Percentiles rank a stretch among this genome's conserved stretches.
Conservation (phyloP, 441 rosid species). For the Rhodomyrtus psidioides region DNA sequence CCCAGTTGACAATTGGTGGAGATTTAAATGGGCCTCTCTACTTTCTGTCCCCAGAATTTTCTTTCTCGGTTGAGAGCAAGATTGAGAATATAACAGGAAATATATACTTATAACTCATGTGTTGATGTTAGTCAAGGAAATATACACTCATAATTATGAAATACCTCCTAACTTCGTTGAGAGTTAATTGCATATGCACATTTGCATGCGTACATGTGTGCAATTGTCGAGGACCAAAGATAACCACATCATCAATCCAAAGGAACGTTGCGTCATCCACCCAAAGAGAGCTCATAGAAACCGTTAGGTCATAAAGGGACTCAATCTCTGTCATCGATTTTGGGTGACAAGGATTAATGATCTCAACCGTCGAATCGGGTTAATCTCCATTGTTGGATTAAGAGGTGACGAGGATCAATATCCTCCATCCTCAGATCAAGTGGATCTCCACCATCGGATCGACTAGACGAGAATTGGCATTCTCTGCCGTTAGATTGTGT, state of each 20-base stretch:
- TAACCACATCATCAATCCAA: background rate
- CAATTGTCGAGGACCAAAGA: background rate
- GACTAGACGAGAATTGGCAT: background rate
- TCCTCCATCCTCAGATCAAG: background rate
- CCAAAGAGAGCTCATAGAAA: background rate
- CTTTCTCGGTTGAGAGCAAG: background rate
- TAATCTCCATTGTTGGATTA: background rate
- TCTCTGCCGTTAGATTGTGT: background rate
- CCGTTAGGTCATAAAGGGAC: background rate
- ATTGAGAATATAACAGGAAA: background rate
- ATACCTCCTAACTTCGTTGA: background rate
- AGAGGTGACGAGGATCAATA: background rate
- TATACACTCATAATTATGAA: background rate
- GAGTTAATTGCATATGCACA: background rate
- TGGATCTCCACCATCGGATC: background rate
- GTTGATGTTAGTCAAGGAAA: background rate
- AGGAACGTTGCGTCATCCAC: background rate
- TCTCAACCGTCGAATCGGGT: background rate
- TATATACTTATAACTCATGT: background rate
- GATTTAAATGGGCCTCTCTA: no score
- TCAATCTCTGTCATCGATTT: fast-evolving
- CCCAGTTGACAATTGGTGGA: no score
- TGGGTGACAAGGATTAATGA: background rate
- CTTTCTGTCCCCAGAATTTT: background rate
- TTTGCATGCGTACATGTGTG: background rate